Evolutionary conservation across 2,329 filamentous ascomycete genomes (phyloP), one percentile per base, ranked within the genome.

Genomic region (Chrysosporium queenslandicum): DNA sequence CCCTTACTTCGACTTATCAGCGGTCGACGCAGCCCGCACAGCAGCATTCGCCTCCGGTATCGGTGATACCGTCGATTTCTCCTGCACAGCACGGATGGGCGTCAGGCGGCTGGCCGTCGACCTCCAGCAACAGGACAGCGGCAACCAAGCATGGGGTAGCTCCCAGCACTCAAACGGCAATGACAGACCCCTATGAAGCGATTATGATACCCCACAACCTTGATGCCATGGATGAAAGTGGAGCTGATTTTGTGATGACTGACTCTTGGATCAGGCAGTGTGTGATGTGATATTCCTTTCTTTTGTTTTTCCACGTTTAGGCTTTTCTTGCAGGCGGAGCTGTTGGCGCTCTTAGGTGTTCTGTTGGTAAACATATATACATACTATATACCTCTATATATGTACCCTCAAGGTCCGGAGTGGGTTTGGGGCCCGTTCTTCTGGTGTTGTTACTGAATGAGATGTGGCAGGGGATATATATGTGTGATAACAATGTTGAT

Each of bases 71-170:
- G 7, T 48, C 40, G 21, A 30, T 56, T 1, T 55, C 59, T 18
- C 58, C 51, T 18, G 63, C 69, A 6, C 54, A 67, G 18, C 67
- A 70, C 23, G 66, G 65, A 18, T 63, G 71, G 56, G 67, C 67
- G 2, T 65, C 67, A 0, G 66, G 69, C 46, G 61, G 65, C 3
- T 68, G 70, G 71, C 64, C 65, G 50, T 58, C 69, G 66, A 12
- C 4, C 25, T 1, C 14, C 14, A 30, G n/a, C 27, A 29, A 20
- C 12, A 21, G 23, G 25, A 11, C 27, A n/a, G 12, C 20, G 16
- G 2, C 48, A 5, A 18, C 14, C 20, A 46, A 52, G 23, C 23
- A 21, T 40, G 34, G 32, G 34, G 34, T 39, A 42, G 36, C 18
- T 12, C 14, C 42, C 14, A n/a, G 25, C 16, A 48, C 34, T 9